Evolutionary conservation across 2,329 filamentous ascomycete species (phyloP).

Genomic region (Neurospora sp.): DNA sequence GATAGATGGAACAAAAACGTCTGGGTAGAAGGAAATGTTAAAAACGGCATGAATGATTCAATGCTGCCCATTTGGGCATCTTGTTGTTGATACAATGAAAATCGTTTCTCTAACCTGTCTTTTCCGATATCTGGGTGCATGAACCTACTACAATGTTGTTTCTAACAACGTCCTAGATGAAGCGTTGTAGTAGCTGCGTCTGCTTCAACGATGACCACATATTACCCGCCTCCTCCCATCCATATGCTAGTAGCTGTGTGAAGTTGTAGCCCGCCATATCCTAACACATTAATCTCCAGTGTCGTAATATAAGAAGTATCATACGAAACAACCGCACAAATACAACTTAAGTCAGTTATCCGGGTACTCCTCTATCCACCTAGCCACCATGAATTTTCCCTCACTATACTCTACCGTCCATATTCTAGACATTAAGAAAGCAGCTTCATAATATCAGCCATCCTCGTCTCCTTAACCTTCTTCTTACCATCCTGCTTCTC

Average conservation of each 20-base stretch:
- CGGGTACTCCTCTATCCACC: not conserved
- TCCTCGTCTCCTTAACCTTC: slow-evolving; percentile 46
- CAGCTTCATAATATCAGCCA: slow-evolving; percentile 44
- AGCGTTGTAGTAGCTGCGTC: not conserved
- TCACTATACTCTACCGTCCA: not conserved
- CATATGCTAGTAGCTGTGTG: not conserved
- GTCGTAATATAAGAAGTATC: not conserved
- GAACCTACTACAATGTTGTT: not conserved
- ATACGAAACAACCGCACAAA: not conserved
- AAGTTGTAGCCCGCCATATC: not conserved
- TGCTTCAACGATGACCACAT: not conserved
- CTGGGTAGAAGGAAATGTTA: not conserved
- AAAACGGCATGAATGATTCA: not conserved
- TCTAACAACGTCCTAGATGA: not conserved
- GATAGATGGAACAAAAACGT: not conserved
- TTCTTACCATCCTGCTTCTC: slow-evolving; percentile 50
- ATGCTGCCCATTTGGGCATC: not conserved
- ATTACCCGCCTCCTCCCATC: not conserved
- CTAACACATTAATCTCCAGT: not conserved
- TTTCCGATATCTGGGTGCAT: not conserved
- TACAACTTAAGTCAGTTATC: not conserved
- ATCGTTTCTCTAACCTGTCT: not conserved
- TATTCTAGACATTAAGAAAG: slow-evolving; percentile 19
- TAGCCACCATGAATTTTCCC: not conserved
- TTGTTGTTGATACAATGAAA: not conserved